Evolutionary conservation across 495 filamentous ascomycete genomes (phyloP).

Genomic region (Aspergillus cavernicola): DNA sequence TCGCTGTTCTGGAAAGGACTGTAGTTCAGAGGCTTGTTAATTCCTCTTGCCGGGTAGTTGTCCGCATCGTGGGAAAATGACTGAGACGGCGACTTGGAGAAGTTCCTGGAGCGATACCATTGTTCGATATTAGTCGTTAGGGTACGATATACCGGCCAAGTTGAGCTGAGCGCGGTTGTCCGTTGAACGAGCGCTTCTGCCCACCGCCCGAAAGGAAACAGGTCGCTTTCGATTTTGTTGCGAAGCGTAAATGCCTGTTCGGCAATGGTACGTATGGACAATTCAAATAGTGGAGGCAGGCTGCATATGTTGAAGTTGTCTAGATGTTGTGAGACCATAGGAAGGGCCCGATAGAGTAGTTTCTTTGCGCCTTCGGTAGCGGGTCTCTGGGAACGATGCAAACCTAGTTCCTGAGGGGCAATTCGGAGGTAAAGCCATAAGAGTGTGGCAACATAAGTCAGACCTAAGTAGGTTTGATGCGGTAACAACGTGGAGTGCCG

Average conservation of each 20-base stretch:
- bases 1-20: constrained; percentile 11
- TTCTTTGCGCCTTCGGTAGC: constrained; percentile 43
- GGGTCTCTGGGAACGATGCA: constrained; percentile 35
- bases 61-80: constrained; percentile 10
- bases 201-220: constrained; percentile 40
- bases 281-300: constrained; percentile 46
- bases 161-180: constrained; percentile 21
- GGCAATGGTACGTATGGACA: constrained; percentile 36
- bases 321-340: constrained; percentile 44
- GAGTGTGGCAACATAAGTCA: constrained; percentile 45
- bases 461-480: constrained; percentile 46
- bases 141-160: constrained; percentile 39
- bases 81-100: constrained; percentile 7
- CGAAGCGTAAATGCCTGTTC: constrained; percentile 36
- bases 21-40: background rate
- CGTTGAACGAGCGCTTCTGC: constrained; percentile 36
- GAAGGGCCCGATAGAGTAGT: constrained; percentile 39
- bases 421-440: constrained; percentile 43
- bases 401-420: constrained; percentile 30
- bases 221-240: constrained; percentile 30
- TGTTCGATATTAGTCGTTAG: constrained; percentile 31
- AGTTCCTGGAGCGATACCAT: constrained; percentile 27
- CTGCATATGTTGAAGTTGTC: constrained; percentile 46
- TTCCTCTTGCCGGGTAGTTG: background rate
- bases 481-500: constrained; percentile 42